These are phyloP conservation scores for Poa pratensis DNA, from an alignment of 176 grass and related monocot genomes.

Conservation along the genomic window DNA sequence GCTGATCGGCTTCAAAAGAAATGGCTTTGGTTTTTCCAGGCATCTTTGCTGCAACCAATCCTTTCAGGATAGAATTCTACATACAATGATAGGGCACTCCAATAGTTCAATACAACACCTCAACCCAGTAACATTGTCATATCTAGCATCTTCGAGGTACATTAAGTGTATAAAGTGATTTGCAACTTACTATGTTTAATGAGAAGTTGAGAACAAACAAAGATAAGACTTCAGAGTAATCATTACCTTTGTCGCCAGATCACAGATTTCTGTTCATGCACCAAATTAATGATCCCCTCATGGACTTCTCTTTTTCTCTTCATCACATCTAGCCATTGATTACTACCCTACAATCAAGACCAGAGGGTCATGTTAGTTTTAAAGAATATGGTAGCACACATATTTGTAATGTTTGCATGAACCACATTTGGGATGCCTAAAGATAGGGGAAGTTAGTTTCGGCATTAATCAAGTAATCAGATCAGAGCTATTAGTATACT, in stretches of 20 bases:
- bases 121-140: neutral
- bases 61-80: neutral
- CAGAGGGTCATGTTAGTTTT: constrained; percentile 13
- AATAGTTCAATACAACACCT: constrained; percentile 14
- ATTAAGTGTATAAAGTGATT: neutral
- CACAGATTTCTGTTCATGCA: constrained; percentile 64
- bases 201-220: constrained; percentile 30
- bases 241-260: constrained; percentile 59
- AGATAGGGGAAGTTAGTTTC: neutral
- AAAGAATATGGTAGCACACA: neutral
- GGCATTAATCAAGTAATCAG: constrained; percentile 9
- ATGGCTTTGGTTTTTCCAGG: constrained; percentile 8
- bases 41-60: constrained; percentile 12
- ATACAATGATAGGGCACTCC: neutral
- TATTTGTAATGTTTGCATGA: neutral
- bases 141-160: constrained; percentile 33
- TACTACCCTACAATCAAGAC: constrained; percentile 61
- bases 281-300: constrained; percentile 86
- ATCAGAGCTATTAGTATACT: neutral
- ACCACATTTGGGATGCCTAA: constrained; percentile 8
- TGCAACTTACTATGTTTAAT: neutral
- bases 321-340: constrained; percentile 91
- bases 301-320: constrained; percentile 91
- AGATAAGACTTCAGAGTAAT: constrained; percentile 29
- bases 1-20: constrained; percentile 11